These are phyloP conservation scores for Cercospora beticola DNA, from an alignment of 2,329 filamentous ascomycete genomes.

Conservation along the genomic window DNA sequence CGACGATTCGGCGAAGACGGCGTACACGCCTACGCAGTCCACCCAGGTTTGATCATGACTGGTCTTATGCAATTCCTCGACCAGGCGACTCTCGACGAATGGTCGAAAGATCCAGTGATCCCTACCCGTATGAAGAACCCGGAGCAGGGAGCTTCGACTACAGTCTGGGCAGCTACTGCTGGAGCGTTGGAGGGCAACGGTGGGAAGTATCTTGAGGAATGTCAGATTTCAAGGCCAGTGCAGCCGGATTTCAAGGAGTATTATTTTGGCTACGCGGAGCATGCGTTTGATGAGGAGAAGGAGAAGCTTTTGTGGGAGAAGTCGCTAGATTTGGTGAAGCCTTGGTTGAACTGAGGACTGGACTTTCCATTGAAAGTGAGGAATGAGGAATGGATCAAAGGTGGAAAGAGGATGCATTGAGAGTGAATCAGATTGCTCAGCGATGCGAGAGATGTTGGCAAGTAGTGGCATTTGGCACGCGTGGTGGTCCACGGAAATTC, in stretches of 20 bases:
- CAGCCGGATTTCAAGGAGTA: slow-evolving; percentile 27
- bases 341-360: background rate
- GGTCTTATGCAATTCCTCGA: slow-evolving; percentile 16
- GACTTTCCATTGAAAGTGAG: no score
- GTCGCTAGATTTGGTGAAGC: background rate
- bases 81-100: background rate
- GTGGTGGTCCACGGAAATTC: no score
- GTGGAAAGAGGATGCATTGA: no score
- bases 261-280: background rate
- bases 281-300: slow-evolving; percentile 27
- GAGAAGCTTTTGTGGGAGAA: slow-evolving; percentile 45
- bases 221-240: slow-evolving; percentile 27
- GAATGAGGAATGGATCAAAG: no score
- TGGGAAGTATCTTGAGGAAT: slow-evolving; percentile 23
- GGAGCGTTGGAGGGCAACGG: slow-evolving; percentile 42
- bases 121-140: slow-evolving; percentile 32
- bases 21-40: slow-evolving; percentile 47
- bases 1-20: slow-evolving; percentile 47
- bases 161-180: slow-evolving; percentile 46
- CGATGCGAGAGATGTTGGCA: background rate
- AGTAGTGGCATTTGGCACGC: background rate
- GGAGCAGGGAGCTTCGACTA: slow-evolving; percentile 52
- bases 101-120: background rate
- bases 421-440: no score
- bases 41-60: slow-evolving; percentile 48